Evolutionary conservation across 2,329 filamentous ascomycete genomes (phyloP).

Genomic region (Metarhizium humberi): DNA sequence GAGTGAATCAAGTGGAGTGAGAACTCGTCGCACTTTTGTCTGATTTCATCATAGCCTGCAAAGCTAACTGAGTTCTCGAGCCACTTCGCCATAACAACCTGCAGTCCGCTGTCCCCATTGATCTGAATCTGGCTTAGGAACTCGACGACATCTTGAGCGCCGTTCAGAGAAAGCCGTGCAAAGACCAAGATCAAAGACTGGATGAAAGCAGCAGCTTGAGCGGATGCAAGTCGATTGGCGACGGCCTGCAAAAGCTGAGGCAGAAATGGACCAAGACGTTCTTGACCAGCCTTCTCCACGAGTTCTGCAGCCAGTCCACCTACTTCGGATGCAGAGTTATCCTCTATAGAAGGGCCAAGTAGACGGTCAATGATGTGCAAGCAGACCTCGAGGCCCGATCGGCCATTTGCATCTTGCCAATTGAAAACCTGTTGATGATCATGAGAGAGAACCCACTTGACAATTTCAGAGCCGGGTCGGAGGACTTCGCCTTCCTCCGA

Average conservation of each 20-base stretch:
- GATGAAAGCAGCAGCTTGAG: constrained; percentile 80
- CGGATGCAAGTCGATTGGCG: constrained; percentile 72
- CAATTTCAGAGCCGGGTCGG: constrained; percentile 73
- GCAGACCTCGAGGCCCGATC: constrained; percentile 78
- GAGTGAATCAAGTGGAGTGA: background rate
- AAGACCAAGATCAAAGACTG: constrained; percentile 95
- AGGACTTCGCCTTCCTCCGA: constrained; percentile 83
- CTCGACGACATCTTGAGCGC: constrained; percentile 80
- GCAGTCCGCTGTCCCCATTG: constrained; percentile 68
- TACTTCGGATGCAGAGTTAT: constrained; percentile 91
- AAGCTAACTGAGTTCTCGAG: constrained; percentile 95
- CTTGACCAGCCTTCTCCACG: constrained; percentile 89
- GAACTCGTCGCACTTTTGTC: constrained; percentile 67
- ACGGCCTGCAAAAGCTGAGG: constrained; percentile 84
- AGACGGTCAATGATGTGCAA: constrained; percentile 89
- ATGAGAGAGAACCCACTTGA: constrained; percentile 83
- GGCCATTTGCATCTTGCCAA: constrained; percentile 73
- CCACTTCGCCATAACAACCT: constrained; percentile 90
- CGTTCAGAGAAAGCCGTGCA: constrained; percentile 76
- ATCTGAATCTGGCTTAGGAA: constrained; percentile 84
- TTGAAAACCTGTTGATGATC: constrained; percentile 83
- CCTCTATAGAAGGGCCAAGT: constrained; percentile 73
- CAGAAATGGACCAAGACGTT: constrained; percentile 82
- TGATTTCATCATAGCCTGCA: constrained; percentile 95
- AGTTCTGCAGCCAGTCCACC: constrained; percentile 88